These are phyloP conservation scores for Colletotrichum chlorophyti DNA, from an alignment of 2,329 filamentous ascomycete species.

Conservation along the genomic window DNA sequence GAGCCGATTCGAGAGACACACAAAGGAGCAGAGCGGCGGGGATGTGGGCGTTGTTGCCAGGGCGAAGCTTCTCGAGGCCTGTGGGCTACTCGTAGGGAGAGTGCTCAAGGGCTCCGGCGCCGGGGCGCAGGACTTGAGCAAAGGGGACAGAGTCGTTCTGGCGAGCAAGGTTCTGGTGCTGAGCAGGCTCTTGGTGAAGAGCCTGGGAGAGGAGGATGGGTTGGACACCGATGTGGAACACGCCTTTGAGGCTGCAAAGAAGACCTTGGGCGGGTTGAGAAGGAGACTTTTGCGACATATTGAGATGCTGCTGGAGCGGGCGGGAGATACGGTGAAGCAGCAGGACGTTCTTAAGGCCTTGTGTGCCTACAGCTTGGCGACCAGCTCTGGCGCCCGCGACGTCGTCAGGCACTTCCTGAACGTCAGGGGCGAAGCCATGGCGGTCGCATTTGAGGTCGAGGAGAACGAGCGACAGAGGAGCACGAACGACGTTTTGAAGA, in stretches of 20 bases:
- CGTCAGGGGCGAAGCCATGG: constrained; percentile 73
- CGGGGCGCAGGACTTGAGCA: constrained; percentile 38
- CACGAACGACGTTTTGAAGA: constrained; percentile 62
- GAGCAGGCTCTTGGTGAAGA: constrained; percentile 76
- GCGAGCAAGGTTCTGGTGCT: constrained; percentile 78
- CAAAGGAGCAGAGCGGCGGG: neutral
- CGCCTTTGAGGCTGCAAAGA: constrained; percentile 66
- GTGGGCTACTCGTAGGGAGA: constrained; percentile 55
- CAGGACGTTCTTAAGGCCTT: constrained; percentile 73
- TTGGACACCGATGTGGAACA: constrained; percentile 40
- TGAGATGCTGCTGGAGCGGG: constrained; percentile 71
- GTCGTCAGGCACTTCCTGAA: constrained; percentile 80
- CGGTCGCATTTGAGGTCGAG: constrained; percentile 61
- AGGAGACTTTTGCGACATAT: constrained; percentile 71
- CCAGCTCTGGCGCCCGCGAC: constrained; percentile 80
- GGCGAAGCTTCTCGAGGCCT: constrained; percentile 58
- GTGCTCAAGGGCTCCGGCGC: constrained; percentile 50
- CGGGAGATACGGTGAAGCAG: constrained; percentile 57
- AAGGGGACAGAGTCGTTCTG: constrained; percentile 59
- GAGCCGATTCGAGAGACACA: constrained; percentile 48
- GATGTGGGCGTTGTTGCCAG: constrained; percentile 44
- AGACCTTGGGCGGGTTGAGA: constrained; percentile 67
- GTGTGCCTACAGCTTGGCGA: constrained; percentile 82
- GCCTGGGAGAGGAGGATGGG: constrained; percentile 60
- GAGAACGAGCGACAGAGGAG: constrained; percentile 48